Conservation (phyloP, 2,329 filamentous ascomycete genomes). For the Fusarium sp. region DNA sequence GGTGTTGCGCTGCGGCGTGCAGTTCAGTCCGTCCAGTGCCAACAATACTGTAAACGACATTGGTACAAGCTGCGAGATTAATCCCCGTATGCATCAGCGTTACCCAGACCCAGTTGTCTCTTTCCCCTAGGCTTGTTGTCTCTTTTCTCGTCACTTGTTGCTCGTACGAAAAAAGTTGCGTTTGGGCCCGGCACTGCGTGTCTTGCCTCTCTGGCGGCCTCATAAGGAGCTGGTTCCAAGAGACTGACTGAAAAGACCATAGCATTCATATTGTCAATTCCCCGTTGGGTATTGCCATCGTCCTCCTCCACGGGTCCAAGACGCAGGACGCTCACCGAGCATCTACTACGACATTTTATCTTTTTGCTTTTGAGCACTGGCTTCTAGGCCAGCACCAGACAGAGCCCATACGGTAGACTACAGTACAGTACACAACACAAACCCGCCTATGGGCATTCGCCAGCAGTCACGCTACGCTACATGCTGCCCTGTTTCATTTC, state of each 20-base stretch:
- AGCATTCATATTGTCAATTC: conserved; percentile 36
- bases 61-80: conserved; percentile 42
- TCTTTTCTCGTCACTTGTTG: conserved; percentile 44
- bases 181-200: conserved; percentile 44
- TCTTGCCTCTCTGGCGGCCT: conserved; percentile 48
- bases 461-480: conserved; percentile 40
- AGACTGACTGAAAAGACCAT: conserved; percentile 34
- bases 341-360: conserved; percentile 22
- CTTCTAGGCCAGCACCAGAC: conserved; percentile 27
- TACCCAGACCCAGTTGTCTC: conserved; percentile 46
- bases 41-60: conserved; percentile 43
- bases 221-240: conserved; percentile 49
- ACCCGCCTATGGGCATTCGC: conserved; percentile 34
- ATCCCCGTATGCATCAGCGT: conserved; percentile 40
- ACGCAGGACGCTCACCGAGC: conserved; percentile 38
- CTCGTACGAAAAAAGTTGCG: conserved; percentile 41
- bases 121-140: conserved; percentile 46
- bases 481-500: conserved; percentile 27
- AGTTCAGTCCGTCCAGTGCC: conserved; percentile 32
- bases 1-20: conserved; percentile 1
- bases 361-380: conserved; percentile 24
- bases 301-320: conserved; percentile 29
- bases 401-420: background rate
- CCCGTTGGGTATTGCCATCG: conserved; percentile 32
- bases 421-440: conserved; percentile 31